These are phyloP conservation scores for Populus alba DNA, from an alignment of 345 rosid genomes.

Conservation along the genomic window DNA sequence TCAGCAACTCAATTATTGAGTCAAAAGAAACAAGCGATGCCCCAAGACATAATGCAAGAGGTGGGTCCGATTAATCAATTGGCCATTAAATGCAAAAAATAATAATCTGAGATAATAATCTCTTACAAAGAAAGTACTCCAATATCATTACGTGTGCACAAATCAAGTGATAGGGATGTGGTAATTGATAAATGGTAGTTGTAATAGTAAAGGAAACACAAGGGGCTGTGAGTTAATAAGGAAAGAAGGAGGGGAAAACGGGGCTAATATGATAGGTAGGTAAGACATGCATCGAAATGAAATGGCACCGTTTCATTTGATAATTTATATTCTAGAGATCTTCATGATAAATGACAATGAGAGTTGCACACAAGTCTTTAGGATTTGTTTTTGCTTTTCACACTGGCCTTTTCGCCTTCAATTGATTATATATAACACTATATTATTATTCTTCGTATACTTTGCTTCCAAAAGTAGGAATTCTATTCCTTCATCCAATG, in stretches of 20 bases:
- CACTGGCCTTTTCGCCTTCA: conserved; percentile 1
- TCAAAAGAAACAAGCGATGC: conserved; percentile 14
- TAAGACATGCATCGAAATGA: background rate
- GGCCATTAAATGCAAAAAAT: conserved; percentile 19
- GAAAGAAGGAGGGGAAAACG: background rate
- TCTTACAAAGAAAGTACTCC: background rate
- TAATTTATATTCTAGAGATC: background rate
- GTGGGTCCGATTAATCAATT: conserved; percentile 32
- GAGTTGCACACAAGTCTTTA: background rate
- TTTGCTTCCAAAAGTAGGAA: background rate
- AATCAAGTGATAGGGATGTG: background rate
- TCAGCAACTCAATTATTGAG: conserved; percentile 37
- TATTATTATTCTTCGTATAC: background rate
- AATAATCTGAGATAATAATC: background rate
- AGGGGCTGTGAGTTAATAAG: too few species aligned
- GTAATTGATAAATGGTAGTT: background rate
- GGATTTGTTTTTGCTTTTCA: background rate
- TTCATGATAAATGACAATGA: background rate
- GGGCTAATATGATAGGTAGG: background rate
- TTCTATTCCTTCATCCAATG: too few species aligned
- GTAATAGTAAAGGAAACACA: too few species aligned
- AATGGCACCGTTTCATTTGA: background rate
- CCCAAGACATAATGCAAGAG: conserved; percentile 15
- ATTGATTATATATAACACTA: background rate
- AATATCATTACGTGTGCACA: background rate